Percentiles rank a stretch among this genome's conserved stretches.
Evolutionary conservation across 768 basidiomycete genomes (phyloP).

Genomic region (Amanita thiersii): DNA sequence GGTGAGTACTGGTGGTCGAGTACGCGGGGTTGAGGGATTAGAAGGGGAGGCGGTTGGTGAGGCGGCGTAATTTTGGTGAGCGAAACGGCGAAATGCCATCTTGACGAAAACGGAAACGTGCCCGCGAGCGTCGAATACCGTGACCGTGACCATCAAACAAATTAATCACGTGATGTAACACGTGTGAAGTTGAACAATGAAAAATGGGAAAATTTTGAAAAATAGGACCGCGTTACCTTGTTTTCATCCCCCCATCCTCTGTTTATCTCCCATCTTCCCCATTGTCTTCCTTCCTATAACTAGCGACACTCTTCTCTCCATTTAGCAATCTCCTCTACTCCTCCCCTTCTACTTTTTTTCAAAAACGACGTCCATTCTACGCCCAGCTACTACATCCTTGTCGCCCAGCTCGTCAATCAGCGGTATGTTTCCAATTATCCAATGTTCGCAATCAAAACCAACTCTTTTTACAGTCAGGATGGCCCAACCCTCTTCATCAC

Average conservation of each 20-base stretch:
- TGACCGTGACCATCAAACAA: constrained; percentile 14
- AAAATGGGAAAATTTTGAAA: constrained; percentile 27
- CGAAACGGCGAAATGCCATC: constrained; percentile 56
- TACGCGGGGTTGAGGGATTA: constrained; percentile 33
- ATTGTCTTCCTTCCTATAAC: constrained; percentile 14
- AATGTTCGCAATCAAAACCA: constrained; percentile 6
- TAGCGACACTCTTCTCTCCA: constrained; percentile 16
- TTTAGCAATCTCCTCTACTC: constrained; percentile 1
- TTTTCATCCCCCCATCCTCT: constrained; percentile 21
- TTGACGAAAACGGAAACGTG: constrained; percentile 7
- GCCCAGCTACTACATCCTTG: constrained; percentile 60
- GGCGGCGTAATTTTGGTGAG: constrained; percentile 40
- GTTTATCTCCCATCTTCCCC: constrained; percentile 14
- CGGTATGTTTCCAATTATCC: constrained; percentile 23
- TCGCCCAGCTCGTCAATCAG: constrained; percentile 60
- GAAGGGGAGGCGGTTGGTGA: constrained; percentile 24
- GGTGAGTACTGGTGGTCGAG: constrained; percentile 38
- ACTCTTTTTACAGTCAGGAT: constrained; percentile 55
- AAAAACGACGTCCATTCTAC: constrained; percentile 60
- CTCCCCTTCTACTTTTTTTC: constrained; percentile 22
- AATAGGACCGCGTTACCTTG: constrained; percentile 16
- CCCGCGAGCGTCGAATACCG: constrained; percentile 8
- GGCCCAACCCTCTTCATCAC: constrained; percentile 83
- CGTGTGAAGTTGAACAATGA: constrained; percentile 43
- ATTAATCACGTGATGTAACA: constrained; percentile 23